Evolutionary conservation across 2,329 filamentous ascomycete species (phyloP).

Genomic region (Fusarium duplospermum): DNA sequence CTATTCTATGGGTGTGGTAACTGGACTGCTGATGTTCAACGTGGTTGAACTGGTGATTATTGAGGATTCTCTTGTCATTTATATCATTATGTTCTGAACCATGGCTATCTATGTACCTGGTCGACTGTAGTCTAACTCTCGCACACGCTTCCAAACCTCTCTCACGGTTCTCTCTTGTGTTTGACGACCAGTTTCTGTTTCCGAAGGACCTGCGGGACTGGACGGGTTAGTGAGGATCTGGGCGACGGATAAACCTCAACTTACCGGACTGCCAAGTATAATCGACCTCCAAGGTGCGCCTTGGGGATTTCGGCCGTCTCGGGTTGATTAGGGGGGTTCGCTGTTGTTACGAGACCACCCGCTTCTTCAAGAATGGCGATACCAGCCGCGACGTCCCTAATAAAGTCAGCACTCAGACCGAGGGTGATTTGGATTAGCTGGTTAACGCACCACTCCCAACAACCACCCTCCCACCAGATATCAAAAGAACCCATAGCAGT

Average conservation of each 20-base stretch:
- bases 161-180: constrained; percentile 77
- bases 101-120: constrained; percentile 59
- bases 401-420: background rate
- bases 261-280: constrained; percentile 77
- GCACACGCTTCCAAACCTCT: constrained; percentile 78
- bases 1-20: background rate
- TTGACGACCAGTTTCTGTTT: constrained; percentile 71
- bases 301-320: constrained; percentile 68
- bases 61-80: background rate
- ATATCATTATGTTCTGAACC: background rate
- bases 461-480: constrained; percentile 86
- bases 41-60: background rate
- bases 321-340: constrained; percentile 73
- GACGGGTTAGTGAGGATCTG: background rate
- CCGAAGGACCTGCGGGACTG: constrained; percentile 72
- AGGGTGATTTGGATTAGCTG: background rate
- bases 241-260: constrained; percentile 8
- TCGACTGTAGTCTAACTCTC: constrained; percentile 72
- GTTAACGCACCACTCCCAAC: constrained; percentile 76
- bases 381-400: constrained; percentile 80
- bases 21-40: background rate
- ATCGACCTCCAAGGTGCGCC: constrained; percentile 71
- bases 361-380: constrained; percentile 79
- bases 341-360: constrained; percentile 78
- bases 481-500: constrained; percentile 80